Base-by-base conservation (phyloP, 1,284 basidiomycete genomes). In the Moniliella sp. region DNA sequence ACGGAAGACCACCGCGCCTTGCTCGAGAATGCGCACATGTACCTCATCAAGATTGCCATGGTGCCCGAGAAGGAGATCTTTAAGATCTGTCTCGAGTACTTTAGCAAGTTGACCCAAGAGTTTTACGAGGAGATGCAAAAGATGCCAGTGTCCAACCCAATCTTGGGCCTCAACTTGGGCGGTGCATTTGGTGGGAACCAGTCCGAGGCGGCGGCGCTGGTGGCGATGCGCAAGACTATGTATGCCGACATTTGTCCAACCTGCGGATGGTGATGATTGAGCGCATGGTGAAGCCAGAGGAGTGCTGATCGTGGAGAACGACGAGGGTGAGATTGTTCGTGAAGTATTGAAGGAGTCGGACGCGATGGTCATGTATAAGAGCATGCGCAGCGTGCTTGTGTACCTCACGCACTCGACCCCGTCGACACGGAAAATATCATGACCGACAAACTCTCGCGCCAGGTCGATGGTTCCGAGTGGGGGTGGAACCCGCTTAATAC, bases 271-370 rank as follows among this genome's bases (percentile, higher is more conserved):
- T 97, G 30, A 84, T 97, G 62, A 93, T 97, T 50, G 88, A 94
- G 64, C 74, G 83, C 56, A 99, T 99, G 91, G 91, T 94, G 49
- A 99, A 97, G 64, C 91, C 91, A 8, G 91, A 99, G 62, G 91
- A 99, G 83, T 93, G 8, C 68, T 99, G 31, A 84, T 99, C 45
- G 91, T 97, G 18, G 91, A 97, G 64, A 97, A 97, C 59, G 91
- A 99, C 50, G 91, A 99, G 62, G 91, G 91, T 42, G 91, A 97
- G 67, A 93, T 97, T 45, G 91, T 99, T 15, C 75, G 91, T 42
- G 91, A 99, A 63, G 93, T 94, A 62, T 81, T 99, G 78, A 97
- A 97, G 67, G 91, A 99, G 66, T 78, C 71, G 57, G 91, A 99
- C 62, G 97, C 91, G 28, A 94, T 97, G 50, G 86, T 94, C 19